These are phyloP conservation scores for Ceratocystis huliohia DNA, from an alignment of 2,329 filamentous ascomycete genomes.

Conservation along the genomic window DNA sequence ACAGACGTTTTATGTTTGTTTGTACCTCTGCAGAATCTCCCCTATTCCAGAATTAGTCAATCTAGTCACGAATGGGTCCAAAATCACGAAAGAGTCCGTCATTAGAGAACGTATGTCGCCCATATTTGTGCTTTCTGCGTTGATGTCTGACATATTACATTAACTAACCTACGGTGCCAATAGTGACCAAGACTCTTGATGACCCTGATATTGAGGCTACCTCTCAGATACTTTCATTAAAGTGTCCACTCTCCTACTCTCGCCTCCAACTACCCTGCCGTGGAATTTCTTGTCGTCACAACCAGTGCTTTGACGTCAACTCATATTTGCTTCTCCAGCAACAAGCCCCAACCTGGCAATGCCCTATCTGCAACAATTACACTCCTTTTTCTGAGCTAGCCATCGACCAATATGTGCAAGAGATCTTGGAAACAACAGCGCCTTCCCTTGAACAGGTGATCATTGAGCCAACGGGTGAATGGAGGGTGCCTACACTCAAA, in stretches of 20 bases:
- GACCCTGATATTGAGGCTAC: constrained; percentile 84
- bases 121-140: background rate
- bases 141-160: background rate
- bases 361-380: constrained; percentile 78
- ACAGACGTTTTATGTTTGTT: constrained; percentile 58
- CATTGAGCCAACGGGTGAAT: constrained; percentile 75
- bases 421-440: constrained; percentile 66
- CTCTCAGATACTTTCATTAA: constrained; percentile 77
- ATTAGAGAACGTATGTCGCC: constrained; percentile 61
- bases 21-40: constrained; percentile 63
- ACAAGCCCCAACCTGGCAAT: constrained; percentile 93
- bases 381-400: constrained; percentile 71
- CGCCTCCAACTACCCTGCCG: constrained; percentile 70
- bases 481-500: constrained; percentile 34
- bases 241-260: constrained; percentile 81
- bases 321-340: constrained; percentile 91
- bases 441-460: constrained; percentile 68
- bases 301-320: constrained; percentile 87
- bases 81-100: constrained; percentile 69
- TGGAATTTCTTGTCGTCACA: constrained; percentile 67
- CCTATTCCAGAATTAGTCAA: constrained; percentile 59
- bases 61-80: constrained; percentile 51
- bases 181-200: constrained; percentile 67
- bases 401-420: constrained; percentile 77
- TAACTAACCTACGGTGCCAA: constrained; percentile 22